Base-by-base conservation (phyloP, 192 early-diverging fungal species). In the Rhizophagus sp. region DNA sequence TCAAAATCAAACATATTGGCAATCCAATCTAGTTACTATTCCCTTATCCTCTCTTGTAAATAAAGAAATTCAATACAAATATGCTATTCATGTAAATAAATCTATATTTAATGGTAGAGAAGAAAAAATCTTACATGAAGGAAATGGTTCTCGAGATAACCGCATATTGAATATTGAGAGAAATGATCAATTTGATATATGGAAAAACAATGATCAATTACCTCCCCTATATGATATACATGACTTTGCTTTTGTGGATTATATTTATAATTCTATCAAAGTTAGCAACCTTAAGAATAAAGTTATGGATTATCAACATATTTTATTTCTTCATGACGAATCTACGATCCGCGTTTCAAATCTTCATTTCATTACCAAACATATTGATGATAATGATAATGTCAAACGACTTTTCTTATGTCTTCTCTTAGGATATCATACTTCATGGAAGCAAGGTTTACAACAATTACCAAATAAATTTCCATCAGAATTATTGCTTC, bases 391-490 rank as follows among this genome's bases (percentile, higher is more conserved):
- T 44, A 41, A n/a, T 36, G 13, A 15, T 8, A 10, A 8, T 8
- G 68, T 17, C 17, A 70, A 70, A n/a, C 33, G 68, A 44, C 22
- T 70, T 70, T 70, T 70, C 39, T 70, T 70, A 41, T 39, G 33
- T 22, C 10, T 44, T 24, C 36, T 70, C 36, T 70, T 70, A 41
- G 68, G 68, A 3, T 44, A 44, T 39, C 24, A 70, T 41, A 39
- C 44, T 22, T 5, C 33, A n/a, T 12, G 44, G 44, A 39, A 7
- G 9, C 19, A 22, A 47, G n/a, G 3, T 3, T 44, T 22, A 30
- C 22, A 12, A 2, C 11, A 7, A 41, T 41, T 70, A 24, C 39
- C 39, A 12, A 12, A n/a, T 11, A 3, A 36, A 47, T 70, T 70
- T 24, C 34, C 30, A 47, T 70, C 68, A 17, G 33, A 17, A 10